Evolutionary conservation across 2,329 filamentous ascomycete species (phyloP), one percentile per base, ranked within the genome.

Genomic region (Pyrenophora teres): DNA sequence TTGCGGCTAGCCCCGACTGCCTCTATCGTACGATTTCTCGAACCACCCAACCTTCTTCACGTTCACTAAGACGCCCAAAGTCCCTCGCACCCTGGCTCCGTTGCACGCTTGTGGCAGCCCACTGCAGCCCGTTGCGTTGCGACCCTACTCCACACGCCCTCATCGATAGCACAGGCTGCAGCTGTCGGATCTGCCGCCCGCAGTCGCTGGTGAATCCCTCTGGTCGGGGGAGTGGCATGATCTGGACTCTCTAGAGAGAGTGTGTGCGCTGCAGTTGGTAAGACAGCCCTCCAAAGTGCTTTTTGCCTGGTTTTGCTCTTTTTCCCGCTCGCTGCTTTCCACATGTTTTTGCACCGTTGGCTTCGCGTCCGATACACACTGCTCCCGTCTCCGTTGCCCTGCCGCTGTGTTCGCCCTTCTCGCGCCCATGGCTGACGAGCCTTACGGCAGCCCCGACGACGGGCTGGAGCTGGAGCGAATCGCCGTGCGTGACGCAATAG

Each of bases 381-480:
- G 3, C 19, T 5, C 19, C 19, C 19, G 19, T 19, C 19, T 19
- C 19, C 19, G 19, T 19, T 5, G 19, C 19, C 5, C 32, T 41
- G 36, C 36, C 40, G 48, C 42, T 37, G 43, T 35, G 19, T 45
- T 36, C 15, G 19, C 21, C 36, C 6, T 10, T 23, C 36, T 43
- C 37, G 27, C 42, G 16, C 40, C 40, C 44, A 65, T 64, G 68
- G 64, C 66, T 47, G 54, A 57, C 45, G 60, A 64, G 46, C 57
- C 63, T 48, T 54, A 67, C 63, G 50, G 43, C 55, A 61, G 53
- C 59, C 62, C 59, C 58, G 71, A 73, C 57, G 68, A 73, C 56
- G 65, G 55, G 53, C 65, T 74, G 36, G 70, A 71, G 56, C 62
- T 74, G 45, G 72, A 74, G 58, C 61, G 63, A 56, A 67, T 74